These are phyloP conservation scores for Globisporangium splendens DNA, from an alignment of 352 stramenopile genomes.

Conservation along the genomic window DNA sequence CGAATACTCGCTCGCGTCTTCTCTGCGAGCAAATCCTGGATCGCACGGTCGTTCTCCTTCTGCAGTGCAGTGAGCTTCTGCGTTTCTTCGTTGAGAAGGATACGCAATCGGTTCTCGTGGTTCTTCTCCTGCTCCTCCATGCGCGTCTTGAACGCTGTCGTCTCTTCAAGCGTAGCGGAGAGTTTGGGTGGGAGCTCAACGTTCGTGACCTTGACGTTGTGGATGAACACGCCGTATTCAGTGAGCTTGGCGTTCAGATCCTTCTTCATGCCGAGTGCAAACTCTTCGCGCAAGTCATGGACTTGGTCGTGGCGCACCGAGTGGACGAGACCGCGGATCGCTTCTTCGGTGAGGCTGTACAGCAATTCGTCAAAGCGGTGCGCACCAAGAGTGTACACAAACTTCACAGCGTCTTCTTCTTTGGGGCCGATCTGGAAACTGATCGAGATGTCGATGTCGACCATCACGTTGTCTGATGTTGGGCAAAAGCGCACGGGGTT, in stretches of 20 bases:
- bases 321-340: slow-evolving; percentile 76
- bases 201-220: slow-evolving; percentile 88
- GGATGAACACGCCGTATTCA: slow-evolving; percentile 73
- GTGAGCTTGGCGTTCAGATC: slow-evolving; percentile 73
- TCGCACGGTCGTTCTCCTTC: slow-evolving; percentile 73
- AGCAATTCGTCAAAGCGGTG: slow-evolving; percentile 82
- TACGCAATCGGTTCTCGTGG: slow-evolving; percentile 83
- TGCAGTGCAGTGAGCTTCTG: slow-evolving; percentile 76
- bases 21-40: slow-evolving; percentile 69
- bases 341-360: slow-evolving; percentile 71
- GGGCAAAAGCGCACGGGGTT: slow-evolving; percentile 71
- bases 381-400: slow-evolving; percentile 82
- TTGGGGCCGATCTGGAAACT: slow-evolving; percentile 84
- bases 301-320: slow-evolving; percentile 81
- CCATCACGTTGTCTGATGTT: slow-evolving; percentile 86
- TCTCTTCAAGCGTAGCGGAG: slow-evolving; percentile 71
- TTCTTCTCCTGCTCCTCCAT: slow-evolving; percentile 90
- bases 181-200: slow-evolving; percentile 64
- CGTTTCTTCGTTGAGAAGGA: slow-evolving; percentile 81
- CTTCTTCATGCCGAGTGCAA: slow-evolving; percentile 81
- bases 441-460: slow-evolving; percentile 86
- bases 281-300: slow-evolving; percentile 79
- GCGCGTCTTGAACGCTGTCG: slow-evolving; percentile 81
- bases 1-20: slow-evolving; percentile 70
- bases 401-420: slow-evolving; percentile 70